Percentiles rank a stretch among this genome's conserved stretches.
phyloP scores from a whole-genome alignment of 2,329 filamentous ascomycete species.

The Dothistroma septosporum region DNA sequence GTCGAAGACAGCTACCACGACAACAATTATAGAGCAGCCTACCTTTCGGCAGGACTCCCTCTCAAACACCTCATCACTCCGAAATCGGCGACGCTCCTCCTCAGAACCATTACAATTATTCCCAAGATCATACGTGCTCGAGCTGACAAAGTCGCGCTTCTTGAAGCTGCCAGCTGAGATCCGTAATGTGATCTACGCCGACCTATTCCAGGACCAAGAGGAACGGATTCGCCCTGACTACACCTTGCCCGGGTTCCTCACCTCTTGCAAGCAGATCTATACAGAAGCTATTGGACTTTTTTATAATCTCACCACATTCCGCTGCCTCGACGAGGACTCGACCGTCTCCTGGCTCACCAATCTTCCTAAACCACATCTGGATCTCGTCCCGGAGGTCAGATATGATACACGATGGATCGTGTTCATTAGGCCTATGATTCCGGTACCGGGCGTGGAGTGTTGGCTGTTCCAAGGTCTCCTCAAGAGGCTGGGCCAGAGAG shows the following conservation, averaged over 20 bases:
- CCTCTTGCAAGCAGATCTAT: constrained; percentile 13
- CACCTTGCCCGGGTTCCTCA: constrained; percentile 15
- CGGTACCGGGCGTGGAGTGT: constrained; percentile 16
- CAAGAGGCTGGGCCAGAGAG: constrained; percentile 9
- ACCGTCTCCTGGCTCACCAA: constrained; percentile 14
- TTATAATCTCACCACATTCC: constrained; percentile 14
- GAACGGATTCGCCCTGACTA: constrained; percentile 19
- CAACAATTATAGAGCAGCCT: not conserved
- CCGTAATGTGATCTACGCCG: constrained; percentile 19
- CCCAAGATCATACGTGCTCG: not conserved
- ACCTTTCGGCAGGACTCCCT: not conserved
- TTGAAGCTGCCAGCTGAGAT: constrained; percentile 19
- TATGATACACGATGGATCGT: constrained; percentile 23
- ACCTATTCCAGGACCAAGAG: constrained; percentile 10
- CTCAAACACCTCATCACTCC: not conserved
- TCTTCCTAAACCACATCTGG: constrained; percentile 7
- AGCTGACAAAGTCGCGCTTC: constrained; percentile 2
- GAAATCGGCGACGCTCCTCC: not conserved
- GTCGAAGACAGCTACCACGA: not conserved
- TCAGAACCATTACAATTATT: not conserved
- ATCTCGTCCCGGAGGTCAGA: constrained; percentile 12
- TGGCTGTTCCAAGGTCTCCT: constrained; percentile 14
- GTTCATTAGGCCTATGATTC: constrained; percentile 18
- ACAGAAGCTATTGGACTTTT: constrained; percentile 16
- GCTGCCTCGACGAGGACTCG: constrained; percentile 19